A percentile compares a stretch with the other conserved stretches of the same genome.
phyloP scores from a whole-genome alignment of 2,329 filamentous ascomycete species.

The Paraphaeosphaeria minitans region DNA sequence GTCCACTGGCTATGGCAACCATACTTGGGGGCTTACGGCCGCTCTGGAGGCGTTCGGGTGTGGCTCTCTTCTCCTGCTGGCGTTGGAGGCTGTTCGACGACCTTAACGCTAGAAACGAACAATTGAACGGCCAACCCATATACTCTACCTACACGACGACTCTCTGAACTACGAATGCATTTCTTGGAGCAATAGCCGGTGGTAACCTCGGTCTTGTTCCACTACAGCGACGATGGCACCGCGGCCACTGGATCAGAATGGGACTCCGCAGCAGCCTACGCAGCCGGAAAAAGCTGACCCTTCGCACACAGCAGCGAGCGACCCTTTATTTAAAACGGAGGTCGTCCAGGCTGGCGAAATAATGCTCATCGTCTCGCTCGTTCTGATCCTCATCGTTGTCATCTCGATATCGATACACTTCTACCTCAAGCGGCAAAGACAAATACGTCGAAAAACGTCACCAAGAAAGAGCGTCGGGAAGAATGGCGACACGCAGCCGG shows the following conservation, averaged over 20 bases:
- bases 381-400: slow-evolving; percentile 24
- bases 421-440: slow-evolving; percentile 17
- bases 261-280: slow-evolving; percentile 8
- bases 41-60: slow-evolving; percentile 15
- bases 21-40: slow-evolving; percentile 16
- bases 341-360: slow-evolving; percentile 23
- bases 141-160: background rate
- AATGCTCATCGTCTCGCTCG: slow-evolving; percentile 26
- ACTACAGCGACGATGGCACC: slow-evolving; percentile 13
- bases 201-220: slow-evolving; percentile 9
- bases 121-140: background rate
- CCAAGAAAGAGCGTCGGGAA: slow-evolving; percentile 13
- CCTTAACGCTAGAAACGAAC: background rate
- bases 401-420: slow-evolving; percentile 18
- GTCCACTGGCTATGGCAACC: slow-evolving; percentile 4
- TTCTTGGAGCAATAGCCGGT: background rate
- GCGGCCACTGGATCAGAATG: slow-evolving; percentile 16
- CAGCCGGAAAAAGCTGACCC: background rate
- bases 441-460: slow-evolving; percentile 7
- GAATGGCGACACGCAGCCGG: background rate
- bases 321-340: slow-evolving; percentile 10
- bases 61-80: slow-evolving; percentile 11
- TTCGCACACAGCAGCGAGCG: background rate
- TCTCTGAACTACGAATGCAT: slow-evolving; percentile 14
- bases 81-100: slow-evolving; percentile 1